Conservation (phyloP, 2,329 filamentous ascomycete species). For the Aspergillus sergii region DNA sequence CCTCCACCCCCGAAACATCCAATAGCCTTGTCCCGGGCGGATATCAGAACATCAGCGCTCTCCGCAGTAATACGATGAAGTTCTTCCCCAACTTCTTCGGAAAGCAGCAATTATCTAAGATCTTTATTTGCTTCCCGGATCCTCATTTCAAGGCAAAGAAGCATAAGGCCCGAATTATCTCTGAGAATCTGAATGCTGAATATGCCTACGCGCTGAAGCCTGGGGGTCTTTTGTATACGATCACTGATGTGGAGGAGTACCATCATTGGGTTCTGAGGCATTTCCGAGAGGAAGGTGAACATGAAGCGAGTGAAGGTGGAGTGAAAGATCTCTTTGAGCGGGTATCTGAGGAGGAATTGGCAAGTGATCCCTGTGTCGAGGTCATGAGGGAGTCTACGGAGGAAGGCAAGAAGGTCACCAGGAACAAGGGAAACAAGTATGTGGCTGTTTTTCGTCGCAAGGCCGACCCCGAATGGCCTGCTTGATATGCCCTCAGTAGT, state of each 20-base stretch:
- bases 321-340: conserved; percentile 69
- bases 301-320: conserved; percentile 67
- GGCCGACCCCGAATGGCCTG: conserved; percentile 74
- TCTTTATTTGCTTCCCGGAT: conserved; percentile 98
- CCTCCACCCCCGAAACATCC: conserved; percentile 9
- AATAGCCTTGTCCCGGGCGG: conserved; percentile 36
- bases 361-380: conserved; percentile 61
- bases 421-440: conserved; percentile 89
- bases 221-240: conserved; percentile 89
- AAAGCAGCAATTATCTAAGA: conserved; percentile 77
- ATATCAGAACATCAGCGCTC: conserved; percentile 85
- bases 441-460: conserved; percentile 83
- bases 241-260: conserved; percentile 94
- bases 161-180: conserved; percentile 95
- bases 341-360: conserved; percentile 59
- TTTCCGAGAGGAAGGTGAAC: conserved; percentile 82
- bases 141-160: conserved; percentile 98
- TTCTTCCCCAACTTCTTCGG: conserved; percentile 98
- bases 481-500: neutral
- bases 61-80: conserved; percentile 97
- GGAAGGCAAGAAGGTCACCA: conserved; percentile 93
- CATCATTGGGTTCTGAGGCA: conserved; percentile 92
- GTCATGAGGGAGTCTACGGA: conserved; percentile 79
- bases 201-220: conserved; percentile 86
- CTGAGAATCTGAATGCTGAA: conserved; percentile 82